phyloP scores from a whole-genome alignment of 2,329 filamentous ascomycete genomes.

The Apiospora arundinis region DNA sequence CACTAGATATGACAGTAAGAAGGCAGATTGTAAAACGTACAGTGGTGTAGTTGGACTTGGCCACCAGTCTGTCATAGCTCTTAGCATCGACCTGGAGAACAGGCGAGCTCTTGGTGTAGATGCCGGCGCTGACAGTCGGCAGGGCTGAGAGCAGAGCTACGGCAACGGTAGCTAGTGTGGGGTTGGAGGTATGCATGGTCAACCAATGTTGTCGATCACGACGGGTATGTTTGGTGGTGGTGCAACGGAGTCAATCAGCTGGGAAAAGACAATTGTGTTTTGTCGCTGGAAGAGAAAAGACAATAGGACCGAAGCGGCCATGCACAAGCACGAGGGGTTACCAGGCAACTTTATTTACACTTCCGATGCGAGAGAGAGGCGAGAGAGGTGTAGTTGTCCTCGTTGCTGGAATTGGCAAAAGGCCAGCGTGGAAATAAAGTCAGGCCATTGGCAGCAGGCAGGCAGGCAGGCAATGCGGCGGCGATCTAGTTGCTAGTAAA shows the following conservation, averaged over 20 bases:
- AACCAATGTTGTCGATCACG: slow-evolving; percentile 12
- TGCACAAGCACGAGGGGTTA: neutral
- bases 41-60: slow-evolving; percentile 88
- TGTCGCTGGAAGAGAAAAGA: neutral
- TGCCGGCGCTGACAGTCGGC: slow-evolving; percentile 65
- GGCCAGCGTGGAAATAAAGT: slow-evolving; percentile 50
- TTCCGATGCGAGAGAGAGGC: neutral
- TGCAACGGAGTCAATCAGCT: neutral
- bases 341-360: neutral
- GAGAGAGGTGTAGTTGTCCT: slow-evolving; percentile 28
- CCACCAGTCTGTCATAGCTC: slow-evolving; percentile 82
- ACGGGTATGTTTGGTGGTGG: neutral
- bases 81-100: slow-evolving; percentile 83
- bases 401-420: slow-evolving; percentile 40
- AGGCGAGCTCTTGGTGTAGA: slow-evolving; percentile 87
- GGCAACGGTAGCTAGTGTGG: slow-evolving; percentile 59
- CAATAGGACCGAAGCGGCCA: neutral
- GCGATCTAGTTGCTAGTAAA: neutral
- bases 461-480: neutral
- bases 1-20: neutral
- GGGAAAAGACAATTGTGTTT: neutral
- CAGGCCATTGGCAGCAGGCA: neutral
- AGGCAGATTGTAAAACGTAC: slow-evolving; percentile 57
- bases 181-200: slow-evolving; percentile 58
- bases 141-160: slow-evolving; percentile 70